Base-by-base conservation (phyloP, 257 asterid species). In the Ballota nigra region DNA sequence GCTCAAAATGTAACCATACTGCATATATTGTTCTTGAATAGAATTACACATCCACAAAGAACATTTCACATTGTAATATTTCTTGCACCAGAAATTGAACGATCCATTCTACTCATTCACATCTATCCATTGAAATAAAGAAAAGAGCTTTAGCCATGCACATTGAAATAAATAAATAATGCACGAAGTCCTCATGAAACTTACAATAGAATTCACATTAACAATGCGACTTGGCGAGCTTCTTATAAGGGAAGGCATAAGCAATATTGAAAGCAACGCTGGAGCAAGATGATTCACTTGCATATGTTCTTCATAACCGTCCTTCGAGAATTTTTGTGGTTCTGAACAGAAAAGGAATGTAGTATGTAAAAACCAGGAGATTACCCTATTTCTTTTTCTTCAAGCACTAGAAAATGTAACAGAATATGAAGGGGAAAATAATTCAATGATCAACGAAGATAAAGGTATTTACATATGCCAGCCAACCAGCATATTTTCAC, bases 211-310 rank as follows among this genome's bases (percentile, higher is more conserved):
- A 77, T 91, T 91, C 83, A 91, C 89, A 77, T 94, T 94, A 65
- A 91, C 80, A 66, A 94, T 88, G 80, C 95, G 95, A 81, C 99
- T 89, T 8, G 99, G 96, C 13, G 98, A 94, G 80, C 98, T 90
- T 83, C 99, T 88, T 51, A 92, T 80, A 26, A 94, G 90, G 45
- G 98, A 94, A 36, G 99, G 99, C 86, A 94, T 79, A 73, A 94
- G 96, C 83, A 88, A 81, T 41, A 91, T 59, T 28, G 99, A 91
- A 68, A 94, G 95, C 79, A 91, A 87, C 49, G 99, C 91, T 6
- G 98, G 98, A 81, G 97, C 98, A n/a, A 91, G 92, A 87, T 91
- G 98, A 78, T 94, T 94, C 81, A 89, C 98, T 89, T 94, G 99
- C 96, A 91, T 73, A 82, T 94, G 98, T 56, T 86, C 92, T 77